Base-by-base conservation (phyloP, 805 yeast genomes). In the Tetrapisispora phaffii region DNA sequence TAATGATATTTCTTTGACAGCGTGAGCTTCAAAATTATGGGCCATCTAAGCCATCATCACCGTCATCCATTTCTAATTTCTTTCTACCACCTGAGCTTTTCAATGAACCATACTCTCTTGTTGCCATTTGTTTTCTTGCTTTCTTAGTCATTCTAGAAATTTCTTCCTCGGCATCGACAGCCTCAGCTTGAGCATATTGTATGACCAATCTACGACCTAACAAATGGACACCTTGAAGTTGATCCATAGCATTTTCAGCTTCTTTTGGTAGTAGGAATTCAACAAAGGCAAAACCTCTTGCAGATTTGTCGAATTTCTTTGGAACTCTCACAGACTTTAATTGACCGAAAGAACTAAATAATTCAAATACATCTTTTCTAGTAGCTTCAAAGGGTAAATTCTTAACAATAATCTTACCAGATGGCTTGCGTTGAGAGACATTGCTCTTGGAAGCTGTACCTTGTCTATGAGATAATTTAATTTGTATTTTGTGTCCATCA, bases 261-360 rank as follows among this genome's bases (percentile, higher is more conserved):
- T 93, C 98, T 63, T 86, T 80, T 20, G 85, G 74, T 34, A 93
- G 70, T 10, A 84, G 71, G 60, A 84, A 93, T 67, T 93, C 98
- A 39, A 94, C 96, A 64, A 93, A 93, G 0, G 97, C 98, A 71
- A 93, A 93, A 62, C 98, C 98, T 62, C 98, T 80, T 12, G 97
- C 95, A 32, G 87, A 76, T 60, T 83, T 85, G 73, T 93, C 95
- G 70, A 90, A 89, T 64, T 93, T 93, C 77, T 85, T 84, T 28
- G 98, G 98, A 41, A 93, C 90, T 60, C 98, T 80, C 36, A 89
- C 96, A 2, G 97, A 85, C 58, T 89, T 86, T 58, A 93, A 72
- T 66, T 85, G 89, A 47, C 98, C 98, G 68, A 90, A 93, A 1
- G 97, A 82, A 47, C 93, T 88, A 67, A 93, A 89, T 52, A 93